A percentile compares a stretch with the other conserved stretches of the same genome.
Conservation (phyloP, 345 rosid species). For the Salix viminalis region DNA sequence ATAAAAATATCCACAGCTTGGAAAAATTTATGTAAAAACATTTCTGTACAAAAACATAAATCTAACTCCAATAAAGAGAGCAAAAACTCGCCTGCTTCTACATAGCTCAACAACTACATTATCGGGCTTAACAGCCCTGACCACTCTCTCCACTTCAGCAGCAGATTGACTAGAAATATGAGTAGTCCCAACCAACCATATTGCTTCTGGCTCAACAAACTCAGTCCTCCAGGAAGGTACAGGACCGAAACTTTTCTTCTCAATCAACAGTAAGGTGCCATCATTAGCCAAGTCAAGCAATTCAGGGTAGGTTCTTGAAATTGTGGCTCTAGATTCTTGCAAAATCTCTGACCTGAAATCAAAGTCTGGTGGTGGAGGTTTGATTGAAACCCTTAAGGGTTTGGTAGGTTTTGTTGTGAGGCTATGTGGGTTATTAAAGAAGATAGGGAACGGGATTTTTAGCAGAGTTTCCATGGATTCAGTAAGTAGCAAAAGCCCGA, state of each 20-base stretch:
- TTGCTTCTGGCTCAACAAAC: conserved; percentile 68
- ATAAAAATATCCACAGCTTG: background rate
- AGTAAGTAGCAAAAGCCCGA: too few species aligned
- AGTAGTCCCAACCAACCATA: conserved; percentile 74
- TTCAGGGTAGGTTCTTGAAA: conserved; percentile 47
- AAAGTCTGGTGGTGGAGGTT: conserved; percentile 69
- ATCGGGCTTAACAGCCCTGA: conserved; percentile 59
- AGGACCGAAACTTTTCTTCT: conserved; percentile 65
- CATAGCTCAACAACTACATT: conserved; percentile 93
- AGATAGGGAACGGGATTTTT: conserved; percentile 39
- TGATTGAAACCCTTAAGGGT: conserved; percentile 45
- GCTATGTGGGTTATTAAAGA: conserved; percentile 26
- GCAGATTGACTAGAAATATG: conserved; percentile 65
- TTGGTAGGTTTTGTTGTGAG: conserved; percentile 21
- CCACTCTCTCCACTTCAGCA: conserved; percentile 60
- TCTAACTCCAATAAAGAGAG: background rate
- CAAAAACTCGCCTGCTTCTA: conserved; percentile 69
- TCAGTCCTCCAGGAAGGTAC: conserved; percentile 73
- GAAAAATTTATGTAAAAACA: background rate
- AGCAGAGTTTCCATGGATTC: conserved; percentile 50
- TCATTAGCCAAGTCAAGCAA: conserved; percentile 59
- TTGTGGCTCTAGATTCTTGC: conserved; percentile 47
- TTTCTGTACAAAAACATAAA: too few species aligned
- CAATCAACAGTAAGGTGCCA: conserved; percentile 51
- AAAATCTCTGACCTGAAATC: conserved; percentile 57